phyloP scores from a whole-genome alignment of 2,329 filamentous ascomycete species.

The Didymella glomerata region DNA sequence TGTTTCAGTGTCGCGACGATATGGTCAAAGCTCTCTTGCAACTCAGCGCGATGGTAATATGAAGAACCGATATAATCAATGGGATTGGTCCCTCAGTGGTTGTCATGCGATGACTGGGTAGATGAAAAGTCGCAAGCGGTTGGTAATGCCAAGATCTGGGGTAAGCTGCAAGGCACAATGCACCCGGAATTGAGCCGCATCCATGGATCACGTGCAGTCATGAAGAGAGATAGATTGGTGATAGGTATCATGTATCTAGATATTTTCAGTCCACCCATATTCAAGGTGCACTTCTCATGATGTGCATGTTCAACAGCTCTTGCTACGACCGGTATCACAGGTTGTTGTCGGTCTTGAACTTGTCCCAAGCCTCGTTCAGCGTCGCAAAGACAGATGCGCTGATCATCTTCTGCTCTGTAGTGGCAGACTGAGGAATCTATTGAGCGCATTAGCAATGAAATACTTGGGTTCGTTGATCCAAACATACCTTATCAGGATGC shows the following conservation, averaged over 20 bases:
- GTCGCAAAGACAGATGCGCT: constrained; percentile 70
- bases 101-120: constrained; percentile 26
- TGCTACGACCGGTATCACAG: constrained; percentile 14
- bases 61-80: not conserved
- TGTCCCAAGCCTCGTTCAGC: constrained; percentile 74
- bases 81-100: constrained; percentile 3
- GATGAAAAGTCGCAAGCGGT: constrained; percentile 28
- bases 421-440: constrained; percentile 68
- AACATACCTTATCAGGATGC: constrained; percentile 92
- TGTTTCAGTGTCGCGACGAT: not conserved
- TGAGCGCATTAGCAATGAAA: constrained; percentile 7
- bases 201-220: constrained; percentile 18
- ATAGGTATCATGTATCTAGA: constrained; percentile 5
- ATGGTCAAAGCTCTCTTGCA: too few relatives aligned
- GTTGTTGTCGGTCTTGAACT: constrained; percentile 69
- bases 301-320: not conserved
- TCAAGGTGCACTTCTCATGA: not conserved
- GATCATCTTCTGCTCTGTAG: constrained; percentile 73
- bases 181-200: constrained; percentile 27
- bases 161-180: constrained; percentile 30
- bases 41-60: not conserved
- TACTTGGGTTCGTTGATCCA: too few relatives aligned
- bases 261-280: not conserved
- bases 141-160: constrained; percentile 35
- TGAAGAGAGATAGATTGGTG: not conserved